Base-by-base conservation (phyloP, 1,139 yeast genomes). In the Yamadazyma aaseri region DNA sequence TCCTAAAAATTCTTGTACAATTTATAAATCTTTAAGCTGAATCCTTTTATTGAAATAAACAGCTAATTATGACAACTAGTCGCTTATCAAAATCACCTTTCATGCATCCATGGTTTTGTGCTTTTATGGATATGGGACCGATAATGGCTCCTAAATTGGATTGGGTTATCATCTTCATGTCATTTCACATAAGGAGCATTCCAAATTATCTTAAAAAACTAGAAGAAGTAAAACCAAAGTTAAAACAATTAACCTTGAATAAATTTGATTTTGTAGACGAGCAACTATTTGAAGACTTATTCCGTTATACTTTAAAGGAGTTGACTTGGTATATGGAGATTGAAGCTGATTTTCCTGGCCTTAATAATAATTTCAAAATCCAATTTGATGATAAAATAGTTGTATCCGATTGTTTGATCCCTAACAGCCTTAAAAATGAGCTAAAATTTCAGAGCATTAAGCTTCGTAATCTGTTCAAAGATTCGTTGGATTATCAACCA, bases 401-500 rank as follows among this genome's bases (percentile, higher is more conserved):
- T 4, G 33, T 23, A 22, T 44, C 54, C 11, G 55, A 52, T 29
- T 15, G 23, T 1, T 44, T 46, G 4, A 35, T 56, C 13, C 27
- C 34, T 5, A 27, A 33, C 5, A 30, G 27, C 0, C 16, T 49
- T n/a, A 45, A 43, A 27, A 14, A 17, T 1, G 31, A 35, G 12
- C 41, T 58, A 18, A 28, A 26, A 6, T n/a, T 29, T 2, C 44
- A 45, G 12, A 41, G 45, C 6, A 29, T 21, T 1, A 34, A 37
- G 12, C 48, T 58, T 32, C 42, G 33, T 5, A 34, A 28, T 1
- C 42, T 43, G 23, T 47, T 49, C 31, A 29, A 30, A 4, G 43
- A 42, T 2, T 42, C 34, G 15, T 36, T 47, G 20, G 73, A 68
- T 42, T 65, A 60, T 47, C 73, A 65, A 40, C 73, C 71, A 3